These are phyloP conservation scores for Lithocarpus polystachyus DNA, from an alignment of 306 rosid genomes.

Conservation along the genomic window DNA sequence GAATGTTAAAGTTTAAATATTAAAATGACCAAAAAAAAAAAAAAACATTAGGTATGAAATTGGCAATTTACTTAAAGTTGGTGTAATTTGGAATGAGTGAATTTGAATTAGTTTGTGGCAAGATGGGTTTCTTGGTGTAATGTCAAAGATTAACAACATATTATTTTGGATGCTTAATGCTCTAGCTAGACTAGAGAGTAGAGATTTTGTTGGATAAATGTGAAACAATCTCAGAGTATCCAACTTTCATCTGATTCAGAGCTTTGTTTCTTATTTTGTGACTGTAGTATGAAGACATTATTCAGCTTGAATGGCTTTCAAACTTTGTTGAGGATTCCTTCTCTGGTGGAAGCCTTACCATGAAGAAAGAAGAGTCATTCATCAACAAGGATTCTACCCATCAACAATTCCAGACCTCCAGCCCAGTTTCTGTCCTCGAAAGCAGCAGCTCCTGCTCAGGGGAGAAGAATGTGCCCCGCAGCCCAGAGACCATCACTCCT, in stretches of 20 bases:
- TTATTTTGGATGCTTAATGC: not conserved
- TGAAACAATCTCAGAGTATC: not conserved
- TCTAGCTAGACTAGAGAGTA: not conserved
- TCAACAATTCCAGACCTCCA: slow-evolving; percentile 64
- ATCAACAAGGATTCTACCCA: slow-evolving; percentile 47
- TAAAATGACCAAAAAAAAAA: too few species aligned
- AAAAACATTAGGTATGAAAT: too few species aligned
- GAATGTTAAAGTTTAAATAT: too few species aligned
- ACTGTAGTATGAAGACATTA: slow-evolving; percentile 81
- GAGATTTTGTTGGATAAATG: slow-evolving; percentile 4
- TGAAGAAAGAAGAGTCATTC: slow-evolving; percentile 55
- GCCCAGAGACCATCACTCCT: slow-evolving; percentile 44
- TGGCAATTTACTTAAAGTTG: too few species aligned
- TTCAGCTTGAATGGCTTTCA: slow-evolving; percentile 92
- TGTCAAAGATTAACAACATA: not conserved
- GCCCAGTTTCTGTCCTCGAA: slow-evolving; percentile 91
- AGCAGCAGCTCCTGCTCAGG: slow-evolving; percentile 86
- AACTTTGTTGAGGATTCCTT: slow-evolving; percentile 87
- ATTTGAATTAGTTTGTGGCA: too few species aligned
- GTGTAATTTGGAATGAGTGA: too few species aligned
- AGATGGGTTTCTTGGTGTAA: too few species aligned
- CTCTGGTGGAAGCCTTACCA: slow-evolving; percentile 67
- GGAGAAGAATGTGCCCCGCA: slow-evolving; percentile 42
- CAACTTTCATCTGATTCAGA: slow-evolving; percentile 18
- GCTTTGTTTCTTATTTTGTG: not conserved